These are phyloP conservation scores for Zhuliangozyma blackwelliae DNA, from an alignment of 1,139 yeast genomes.

Conservation along the genomic window DNA sequence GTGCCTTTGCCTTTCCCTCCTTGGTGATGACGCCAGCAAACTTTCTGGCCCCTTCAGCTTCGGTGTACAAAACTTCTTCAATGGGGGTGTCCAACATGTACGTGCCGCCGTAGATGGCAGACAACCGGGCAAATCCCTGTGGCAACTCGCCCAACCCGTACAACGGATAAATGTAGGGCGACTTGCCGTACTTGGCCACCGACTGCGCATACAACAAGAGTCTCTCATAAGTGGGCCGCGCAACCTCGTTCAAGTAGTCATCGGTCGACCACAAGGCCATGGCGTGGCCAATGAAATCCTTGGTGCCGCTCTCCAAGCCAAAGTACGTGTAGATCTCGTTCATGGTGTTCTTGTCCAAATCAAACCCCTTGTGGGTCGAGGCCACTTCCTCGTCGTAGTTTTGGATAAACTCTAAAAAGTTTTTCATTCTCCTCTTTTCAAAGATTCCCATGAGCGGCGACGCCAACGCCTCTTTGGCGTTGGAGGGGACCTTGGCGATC, in stretches of 20 bases:
- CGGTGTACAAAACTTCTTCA: constrained; percentile 68
- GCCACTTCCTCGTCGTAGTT: constrained; percentile 74
- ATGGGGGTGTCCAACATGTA: constrained; percentile 97
- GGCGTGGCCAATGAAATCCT: constrained; percentile 96
- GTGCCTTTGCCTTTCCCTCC: constrained; percentile 89
- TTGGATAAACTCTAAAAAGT: constrained; percentile 83
- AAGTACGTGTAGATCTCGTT: constrained; percentile 85
- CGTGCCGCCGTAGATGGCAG: constrained; percentile 98
- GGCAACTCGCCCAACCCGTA: constrained; percentile 98
- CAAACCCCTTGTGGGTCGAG: constrained; percentile 80
- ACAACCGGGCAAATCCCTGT: constrained; percentile 94
- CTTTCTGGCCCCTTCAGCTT: constrained; percentile 43
- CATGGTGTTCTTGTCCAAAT: constrained; percentile 87
- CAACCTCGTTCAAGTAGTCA: constrained; percentile 82
- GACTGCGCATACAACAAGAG: constrained; percentile 82
- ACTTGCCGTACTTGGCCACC: constrained; percentile 92
- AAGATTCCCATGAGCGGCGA: constrained; percentile 94
- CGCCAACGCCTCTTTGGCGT: constrained; percentile 83
- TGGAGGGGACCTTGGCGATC: constrained; percentile 93
- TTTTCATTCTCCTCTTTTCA: constrained; percentile 93
- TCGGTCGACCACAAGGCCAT: constrained; percentile 98
- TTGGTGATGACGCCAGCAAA: constrained; percentile 86
- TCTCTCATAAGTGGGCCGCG: constrained; percentile 88
- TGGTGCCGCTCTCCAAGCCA: constrained; percentile 89
- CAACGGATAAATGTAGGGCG: constrained; percentile 93